phyloP scores from a whole-genome alignment of 2,329 filamentous ascomycete genomes.

The Botryosphaeria dothidea region DNA sequence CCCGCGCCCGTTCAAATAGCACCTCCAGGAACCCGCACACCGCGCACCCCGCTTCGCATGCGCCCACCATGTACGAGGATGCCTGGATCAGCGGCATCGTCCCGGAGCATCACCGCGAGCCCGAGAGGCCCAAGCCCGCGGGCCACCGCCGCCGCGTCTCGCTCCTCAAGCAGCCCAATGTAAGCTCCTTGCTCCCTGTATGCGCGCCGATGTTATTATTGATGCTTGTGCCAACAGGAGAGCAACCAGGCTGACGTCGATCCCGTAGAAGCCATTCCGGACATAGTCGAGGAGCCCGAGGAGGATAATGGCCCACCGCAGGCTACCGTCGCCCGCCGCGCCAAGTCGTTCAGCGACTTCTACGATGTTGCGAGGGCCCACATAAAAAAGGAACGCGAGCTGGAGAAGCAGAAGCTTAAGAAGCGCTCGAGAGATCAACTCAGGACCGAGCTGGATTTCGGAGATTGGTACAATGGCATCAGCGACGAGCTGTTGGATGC shows the following conservation, averaged over 20 bases:
- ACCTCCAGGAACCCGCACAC: background rate
- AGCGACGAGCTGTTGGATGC: constrained; percentile 73
- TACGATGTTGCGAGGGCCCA: constrained; percentile 64
- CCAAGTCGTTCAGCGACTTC: constrained; percentile 79
- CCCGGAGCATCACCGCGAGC: constrained; percentile 51
- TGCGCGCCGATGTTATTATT: constrained; percentile 44
- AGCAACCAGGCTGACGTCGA: constrained; percentile 56
- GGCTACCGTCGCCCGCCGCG: constrained; percentile 64
- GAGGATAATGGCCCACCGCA: constrained; percentile 63
- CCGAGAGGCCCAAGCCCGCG: constrained; percentile 51
- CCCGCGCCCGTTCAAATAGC: background rate
- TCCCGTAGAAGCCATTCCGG: constrained; percentile 57
- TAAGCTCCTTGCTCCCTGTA: constrained; percentile 42
- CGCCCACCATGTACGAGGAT: constrained; percentile 71
- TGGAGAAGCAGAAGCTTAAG: constrained; percentile 43
- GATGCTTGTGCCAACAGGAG: constrained; percentile 51
- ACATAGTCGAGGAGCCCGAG: constrained; percentile 60
- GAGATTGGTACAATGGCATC: constrained; percentile 58
- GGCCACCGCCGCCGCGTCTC: constrained; percentile 68
- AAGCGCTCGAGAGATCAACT: constrained; percentile 45
- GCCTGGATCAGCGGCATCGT: constrained; percentile 77
- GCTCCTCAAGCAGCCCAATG: constrained; percentile 58
- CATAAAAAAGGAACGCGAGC: constrained; percentile 52
- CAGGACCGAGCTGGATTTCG: constrained; percentile 61
- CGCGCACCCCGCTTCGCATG: constrained; percentile 14